A percentile compares a stretch with the other conserved stretches of the same genome.
These are phyloP conservation scores for Penicillium sp. DNA, from an alignment of 2,329 filamentous ascomycete genomes.

Conservation along the genomic window DNA sequence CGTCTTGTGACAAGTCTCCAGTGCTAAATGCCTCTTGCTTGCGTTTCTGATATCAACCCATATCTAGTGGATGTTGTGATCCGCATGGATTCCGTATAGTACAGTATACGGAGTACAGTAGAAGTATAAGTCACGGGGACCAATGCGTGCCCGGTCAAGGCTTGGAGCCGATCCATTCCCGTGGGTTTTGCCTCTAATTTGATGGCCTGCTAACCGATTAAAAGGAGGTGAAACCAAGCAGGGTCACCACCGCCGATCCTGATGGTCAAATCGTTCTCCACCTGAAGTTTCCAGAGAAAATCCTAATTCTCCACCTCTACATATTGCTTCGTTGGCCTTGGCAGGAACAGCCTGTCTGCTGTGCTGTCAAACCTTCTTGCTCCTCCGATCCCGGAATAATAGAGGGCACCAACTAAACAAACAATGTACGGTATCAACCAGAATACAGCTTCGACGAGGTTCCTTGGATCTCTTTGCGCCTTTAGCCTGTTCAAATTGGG, in stretches of 20 bases:
- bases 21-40: no score
- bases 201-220: constrained; percentile 19
- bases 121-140: background rate
- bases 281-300: background rate
- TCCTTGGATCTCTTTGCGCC: background rate
- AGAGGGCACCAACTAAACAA: background rate
- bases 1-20: no score
- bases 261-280: constrained; percentile 1
- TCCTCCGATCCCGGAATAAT: no score
- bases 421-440: background rate
- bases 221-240: constrained; percentile 26
- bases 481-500: background rate
- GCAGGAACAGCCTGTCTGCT: background rate
- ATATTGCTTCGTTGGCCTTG: background rate
- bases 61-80: background rate
- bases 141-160: constrained; percentile 16
- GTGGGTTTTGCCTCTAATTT: constrained; percentile 16
- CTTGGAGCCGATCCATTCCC: constrained; percentile 32
- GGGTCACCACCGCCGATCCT: constrained; percentile 29
- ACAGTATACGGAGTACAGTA: background rate
- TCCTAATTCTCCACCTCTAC: background rate
- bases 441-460: background rate
- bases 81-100: background rate
- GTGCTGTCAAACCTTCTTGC: background rate
- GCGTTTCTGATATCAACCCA: no score